Conservation (phyloP, 1,284 basidiomycete species). For the Mycena sp. region DNA sequence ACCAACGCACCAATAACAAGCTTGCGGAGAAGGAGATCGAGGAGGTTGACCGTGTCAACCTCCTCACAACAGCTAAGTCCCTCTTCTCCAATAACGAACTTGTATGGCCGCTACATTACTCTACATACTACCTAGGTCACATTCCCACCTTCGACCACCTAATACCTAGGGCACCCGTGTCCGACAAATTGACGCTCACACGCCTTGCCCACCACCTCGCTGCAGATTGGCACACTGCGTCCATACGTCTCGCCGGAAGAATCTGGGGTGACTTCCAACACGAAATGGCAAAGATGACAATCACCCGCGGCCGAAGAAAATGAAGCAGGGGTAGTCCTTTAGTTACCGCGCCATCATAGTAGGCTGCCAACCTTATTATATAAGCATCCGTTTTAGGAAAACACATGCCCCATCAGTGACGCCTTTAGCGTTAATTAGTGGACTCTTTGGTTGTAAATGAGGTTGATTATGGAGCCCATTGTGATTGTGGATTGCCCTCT, state of each 20-base stretch:
- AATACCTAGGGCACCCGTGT: not conserved
- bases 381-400: too few species aligned
- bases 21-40: not conserved
- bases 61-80: too few species aligned
- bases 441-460: too few species aligned
- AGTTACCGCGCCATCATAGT: too few species aligned
- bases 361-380: too few species aligned
- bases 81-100: not conserved
- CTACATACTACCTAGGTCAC: slow-evolving; percentile 1
- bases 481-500: too few species aligned
- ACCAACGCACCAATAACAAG: not conserved
- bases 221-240: not conserved
- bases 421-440: too few species aligned
- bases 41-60: not conserved
- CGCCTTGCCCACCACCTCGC: not conserved
- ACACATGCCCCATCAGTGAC: too few species aligned
- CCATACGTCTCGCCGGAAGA: not conserved
- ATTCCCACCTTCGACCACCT: not conserved
- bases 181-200: not conserved
- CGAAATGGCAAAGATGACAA: not conserved
- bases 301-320: not conserved
- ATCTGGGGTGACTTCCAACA: slow-evolving; percentile 4
- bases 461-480: too few species aligned
- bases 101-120: slow-evolving; percentile 6
- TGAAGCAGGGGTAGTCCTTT: too few species aligned